Evolutionary conservation across 2,329 filamentous ascomycete genomes (phyloP).

Genomic region (Arthroderma sp.): DNA sequence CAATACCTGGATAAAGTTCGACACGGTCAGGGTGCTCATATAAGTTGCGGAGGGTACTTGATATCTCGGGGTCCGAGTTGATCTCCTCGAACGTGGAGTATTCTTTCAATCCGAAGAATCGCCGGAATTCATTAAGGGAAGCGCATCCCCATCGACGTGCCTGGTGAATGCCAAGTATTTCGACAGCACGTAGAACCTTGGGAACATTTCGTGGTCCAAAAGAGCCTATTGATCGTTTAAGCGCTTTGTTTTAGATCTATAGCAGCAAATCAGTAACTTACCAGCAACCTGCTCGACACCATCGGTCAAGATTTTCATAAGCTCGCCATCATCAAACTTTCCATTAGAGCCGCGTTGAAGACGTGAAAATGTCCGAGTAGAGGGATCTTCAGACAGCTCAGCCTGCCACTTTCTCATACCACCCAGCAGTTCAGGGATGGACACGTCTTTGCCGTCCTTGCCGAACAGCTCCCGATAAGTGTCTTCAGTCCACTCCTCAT

Average conservation of each 20-base stretch:
- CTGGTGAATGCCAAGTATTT: slow-evolving; percentile 67
- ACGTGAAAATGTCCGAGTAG: slow-evolving; percentile 47
- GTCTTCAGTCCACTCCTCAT: slow-evolving; percentile 59
- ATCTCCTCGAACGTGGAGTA: slow-evolving; percentile 47
- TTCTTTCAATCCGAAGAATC: slow-evolving; percentile 47
- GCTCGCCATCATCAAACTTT: slow-evolving; percentile 53
- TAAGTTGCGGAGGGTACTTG: slow-evolving; percentile 42
- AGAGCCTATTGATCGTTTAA: slow-evolving; percentile 6
- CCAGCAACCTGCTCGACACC: slow-evolving; percentile 59
- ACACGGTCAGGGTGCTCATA: slow-evolving; percentile 54
- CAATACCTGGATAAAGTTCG: slow-evolving; percentile 56
- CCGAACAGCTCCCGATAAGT: slow-evolving; percentile 35
- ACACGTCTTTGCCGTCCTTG: slow-evolving; percentile 11
- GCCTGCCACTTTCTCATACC: slow-evolving; percentile 46
- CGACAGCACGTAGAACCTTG: slow-evolving; percentile 56
- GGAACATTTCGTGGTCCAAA: slow-evolving; percentile 60
- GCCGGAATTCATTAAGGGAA: slow-evolving; percentile 43
- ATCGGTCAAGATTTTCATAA: slow-evolving; percentile 51
- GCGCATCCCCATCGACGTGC: slow-evolving; percentile 51
- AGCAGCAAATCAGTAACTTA: slow-evolving; percentile 26
- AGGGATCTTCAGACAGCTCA: slow-evolving; percentile 47
- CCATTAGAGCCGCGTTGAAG: slow-evolving; percentile 49
- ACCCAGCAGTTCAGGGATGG: slow-evolving; percentile 21
- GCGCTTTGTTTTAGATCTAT: not conserved
- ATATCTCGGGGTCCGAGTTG: slow-evolving; percentile 44